Base-by-base conservation (phyloP, 2,329 filamentous ascomycete species). In the Aspergillus sp. region DNA sequence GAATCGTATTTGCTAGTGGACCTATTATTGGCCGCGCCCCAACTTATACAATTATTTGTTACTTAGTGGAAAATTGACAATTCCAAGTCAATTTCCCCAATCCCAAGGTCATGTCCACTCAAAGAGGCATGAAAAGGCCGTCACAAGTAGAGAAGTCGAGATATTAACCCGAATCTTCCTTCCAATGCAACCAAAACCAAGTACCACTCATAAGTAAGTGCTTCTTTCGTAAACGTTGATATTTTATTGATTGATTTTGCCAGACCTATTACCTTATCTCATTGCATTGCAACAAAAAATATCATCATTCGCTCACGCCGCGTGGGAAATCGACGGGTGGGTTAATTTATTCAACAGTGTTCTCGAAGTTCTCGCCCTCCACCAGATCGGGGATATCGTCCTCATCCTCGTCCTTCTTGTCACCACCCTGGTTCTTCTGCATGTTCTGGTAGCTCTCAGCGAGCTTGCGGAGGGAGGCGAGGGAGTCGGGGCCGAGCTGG, bases 401-500 rank as follows among this genome's bases (percentile, higher is more conserved):
- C 65, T 86, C 83, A 69, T 96, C 92, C 62, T 95, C 91, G 57
- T 88, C 86, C 70, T 88, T 86, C 78, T 89, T 88, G 72, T 87
- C 88, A 74, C 89, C 86, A 59, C 83, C 90, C 79, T 91, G 90
- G 75, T 87, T 89, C 89, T 96, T 96, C 83, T 97, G 93, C 87
- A 98, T 87, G 83, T 87, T 95, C 88, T 99, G 95, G 86, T 99
- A 99, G 86, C 90, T 96, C 86, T 99, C 95, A 71, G 95, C 95
- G 64, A 99, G 87, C 85, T 98, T 98, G 80, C 95, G 91, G 74
- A 99, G 91, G 64, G 92, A 96, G 61, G 95, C 95, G 60, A 99
- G 90, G 64, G 91, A 96, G 84, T 99, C 95, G 73, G 95, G 95
- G 73, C 95, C 95, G 64, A 99, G 91, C 85, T 99, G 95, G 89